phyloP scores from a whole-genome alignment of 2,329 filamentous ascomycete genomes.

The Xylariaceae sp. region DNA sequence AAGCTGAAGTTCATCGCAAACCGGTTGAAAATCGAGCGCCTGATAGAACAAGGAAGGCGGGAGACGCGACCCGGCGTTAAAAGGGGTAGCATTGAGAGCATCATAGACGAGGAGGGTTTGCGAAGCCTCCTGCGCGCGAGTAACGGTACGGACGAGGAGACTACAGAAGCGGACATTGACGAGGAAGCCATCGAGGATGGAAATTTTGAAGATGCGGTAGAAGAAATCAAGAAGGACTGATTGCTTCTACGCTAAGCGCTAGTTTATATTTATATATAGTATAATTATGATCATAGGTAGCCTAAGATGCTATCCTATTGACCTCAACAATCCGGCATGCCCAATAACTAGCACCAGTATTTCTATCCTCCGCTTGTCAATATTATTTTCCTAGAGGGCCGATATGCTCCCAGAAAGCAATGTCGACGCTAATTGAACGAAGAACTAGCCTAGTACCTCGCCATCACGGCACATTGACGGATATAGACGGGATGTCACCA shows the following conservation, averaged over 20 bases:
- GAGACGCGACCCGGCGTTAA: constrained; percentile 54
- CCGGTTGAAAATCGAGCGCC: constrained; percentile 77
- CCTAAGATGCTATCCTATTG: too few relatives aligned
- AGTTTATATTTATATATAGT: neutral
- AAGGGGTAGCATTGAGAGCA: constrained; percentile 59
- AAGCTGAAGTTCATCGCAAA: constrained; percentile 92
- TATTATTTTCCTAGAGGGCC: too few relatives aligned
- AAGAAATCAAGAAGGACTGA: constrained; percentile 21
- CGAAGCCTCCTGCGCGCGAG: constrained; percentile 47
- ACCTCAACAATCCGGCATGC: too few relatives aligned
- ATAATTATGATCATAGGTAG: neutral
- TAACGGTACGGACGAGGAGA: constrained; percentile 35
- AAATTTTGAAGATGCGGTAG: constrained; percentile 26
- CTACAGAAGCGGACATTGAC: constrained; percentile 24
- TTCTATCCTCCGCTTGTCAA: too few relatives aligned
- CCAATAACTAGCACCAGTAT: too few relatives aligned
- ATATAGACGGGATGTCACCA: too few relatives aligned
- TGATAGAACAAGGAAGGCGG: constrained; percentile 61
- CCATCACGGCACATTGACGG: too few relatives aligned
- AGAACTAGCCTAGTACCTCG: too few relatives aligned
- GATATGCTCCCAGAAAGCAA: too few relatives aligned
- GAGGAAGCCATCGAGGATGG: constrained; percentile 27
- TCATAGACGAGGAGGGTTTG: constrained; percentile 64
- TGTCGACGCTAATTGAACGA: too few relatives aligned
- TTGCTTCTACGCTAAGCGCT: too few relatives aligned